Evolutionary conservation across 2,329 filamentous ascomycete species (phyloP).

Genomic region (Cladosporium halotolerans): DNA sequence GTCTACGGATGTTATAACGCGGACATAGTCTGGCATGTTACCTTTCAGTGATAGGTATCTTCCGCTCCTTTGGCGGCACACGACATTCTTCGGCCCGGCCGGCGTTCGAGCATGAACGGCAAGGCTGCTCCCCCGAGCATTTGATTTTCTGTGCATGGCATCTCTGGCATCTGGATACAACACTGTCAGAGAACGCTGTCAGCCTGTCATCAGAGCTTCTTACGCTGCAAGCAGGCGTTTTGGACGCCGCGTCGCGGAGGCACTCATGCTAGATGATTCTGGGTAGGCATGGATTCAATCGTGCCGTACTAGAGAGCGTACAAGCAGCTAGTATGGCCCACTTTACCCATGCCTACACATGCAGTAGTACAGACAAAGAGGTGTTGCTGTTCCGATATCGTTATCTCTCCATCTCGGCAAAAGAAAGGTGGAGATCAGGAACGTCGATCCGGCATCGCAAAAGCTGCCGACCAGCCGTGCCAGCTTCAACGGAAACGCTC

Average conservation of each 20-base stretch:
- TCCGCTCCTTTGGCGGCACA: constrained; percentile 20
- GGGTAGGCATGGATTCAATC: too few relatives aligned
- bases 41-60: constrained; percentile 21
- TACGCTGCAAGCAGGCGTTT: constrained; percentile 9
- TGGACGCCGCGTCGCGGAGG: background rate
- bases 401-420: too few relatives aligned
- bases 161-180: constrained; percentile 16
- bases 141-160: constrained; percentile 26
- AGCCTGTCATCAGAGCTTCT: background rate
- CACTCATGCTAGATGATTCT: background rate
- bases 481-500: too few relatives aligned
- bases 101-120: constrained; percentile 17
- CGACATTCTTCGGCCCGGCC: constrained; percentile 17
- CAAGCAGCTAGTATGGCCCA: too few relatives aligned
- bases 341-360: too few relatives aligned
- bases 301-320: too few relatives aligned
- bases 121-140: constrained; percentile 24
- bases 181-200: background rate
- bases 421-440: too few relatives aligned
- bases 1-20: background rate
- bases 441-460: too few relatives aligned
- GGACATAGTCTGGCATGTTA: background rate
- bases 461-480: too few relatives aligned
- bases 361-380: too few relatives aligned
- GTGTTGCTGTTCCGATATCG: too few relatives aligned